A percentile compares a stretch with the other conserved stretches of the same genome.
phyloP scores from a whole-genome alignment of 1,284 basidiomycete species.

The Sutorius eximius region DNA sequence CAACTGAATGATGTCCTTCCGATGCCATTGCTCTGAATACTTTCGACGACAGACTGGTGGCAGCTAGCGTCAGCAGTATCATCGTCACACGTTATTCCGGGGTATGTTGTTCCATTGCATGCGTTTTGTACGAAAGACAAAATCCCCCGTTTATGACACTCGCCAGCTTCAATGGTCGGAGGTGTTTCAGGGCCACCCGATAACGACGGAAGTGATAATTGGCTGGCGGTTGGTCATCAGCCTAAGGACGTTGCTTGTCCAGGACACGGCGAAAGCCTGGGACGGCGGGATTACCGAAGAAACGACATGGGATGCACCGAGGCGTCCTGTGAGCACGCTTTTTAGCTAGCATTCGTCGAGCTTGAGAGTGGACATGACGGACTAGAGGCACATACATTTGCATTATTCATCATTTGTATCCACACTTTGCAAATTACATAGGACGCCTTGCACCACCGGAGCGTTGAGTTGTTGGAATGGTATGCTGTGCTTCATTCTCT shows the following conservation, averaged over 20 bases:
- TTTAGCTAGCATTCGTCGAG: not conserved
- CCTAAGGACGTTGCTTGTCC: not conserved
- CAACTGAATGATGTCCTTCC: too few relatives aligned
- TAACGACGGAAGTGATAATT: not conserved
- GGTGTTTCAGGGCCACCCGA: conserved; percentile 7
- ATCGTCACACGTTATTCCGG: conserved; percentile 5
- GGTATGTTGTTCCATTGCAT: not conserved
- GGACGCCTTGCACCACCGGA: too few relatives aligned
- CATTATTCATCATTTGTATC: too few relatives aligned
- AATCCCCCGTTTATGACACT: not conserved
- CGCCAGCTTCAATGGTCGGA: conserved; percentile 6
- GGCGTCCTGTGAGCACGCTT: not conserved
- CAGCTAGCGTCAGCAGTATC: not conserved
- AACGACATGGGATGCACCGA: not conserved
- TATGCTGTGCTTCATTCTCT: too few relatives aligned
- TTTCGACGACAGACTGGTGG: too few relatives aligned
- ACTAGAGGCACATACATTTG: not conserved
- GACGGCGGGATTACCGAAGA: not conserved
- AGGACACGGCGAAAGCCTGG: not conserved
- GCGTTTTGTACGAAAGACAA: too few relatives aligned
- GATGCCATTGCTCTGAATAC: too few relatives aligned
- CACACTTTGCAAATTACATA: too few relatives aligned
- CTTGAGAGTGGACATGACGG: not conserved
- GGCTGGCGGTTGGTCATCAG: conserved; percentile 14
- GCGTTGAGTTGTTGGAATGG: too few relatives aligned